Evolutionary conservation across 768 basidiomycete species (phyloP).

Genomic region (Leccinum rimulosum): DNA sequence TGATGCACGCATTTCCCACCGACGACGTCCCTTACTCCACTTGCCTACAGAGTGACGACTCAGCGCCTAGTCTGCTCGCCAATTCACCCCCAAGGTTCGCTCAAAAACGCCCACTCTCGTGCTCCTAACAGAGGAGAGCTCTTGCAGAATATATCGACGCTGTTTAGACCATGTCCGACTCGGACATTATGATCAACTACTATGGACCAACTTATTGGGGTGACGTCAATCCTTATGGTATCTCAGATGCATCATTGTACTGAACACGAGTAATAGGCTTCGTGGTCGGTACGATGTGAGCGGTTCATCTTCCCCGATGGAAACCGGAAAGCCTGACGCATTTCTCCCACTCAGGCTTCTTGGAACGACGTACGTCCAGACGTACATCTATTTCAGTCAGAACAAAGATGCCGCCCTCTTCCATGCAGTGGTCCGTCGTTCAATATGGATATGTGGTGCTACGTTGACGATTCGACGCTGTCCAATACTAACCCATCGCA

Average conservation of each 20-base stretch:
- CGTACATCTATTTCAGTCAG: conserved; percentile 3
- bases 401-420: conserved; percentile 2
- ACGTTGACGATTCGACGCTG: not conserved
- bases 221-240: not conserved
- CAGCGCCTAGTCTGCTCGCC: not conserved
- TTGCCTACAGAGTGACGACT: not conserved
- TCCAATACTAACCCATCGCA: not conserved
- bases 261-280: conserved; percentile 5
- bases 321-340: not conserved
- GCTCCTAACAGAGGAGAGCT: not conserved
- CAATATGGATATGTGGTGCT: not conserved
- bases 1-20: not conserved
- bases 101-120: not conserved
- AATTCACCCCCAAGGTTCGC: not conserved
- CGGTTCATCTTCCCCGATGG: not conserved
- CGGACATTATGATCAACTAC: not conserved
- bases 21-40: not conserved
- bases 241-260: not conserved
- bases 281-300: conserved; percentile 9
- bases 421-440: conserved; percentile 1
- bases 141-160: not conserved
- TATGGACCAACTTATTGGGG: conserved; percentile 7
- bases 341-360: conserved; percentile 2
- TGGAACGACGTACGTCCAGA: conserved; percentile 6
- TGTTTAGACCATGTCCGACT: not conserved